These are phyloP conservation scores for Laguncularia racemosa DNA, from an alignment of 345 rosid genomes.

Conservation along the genomic window DNA sequence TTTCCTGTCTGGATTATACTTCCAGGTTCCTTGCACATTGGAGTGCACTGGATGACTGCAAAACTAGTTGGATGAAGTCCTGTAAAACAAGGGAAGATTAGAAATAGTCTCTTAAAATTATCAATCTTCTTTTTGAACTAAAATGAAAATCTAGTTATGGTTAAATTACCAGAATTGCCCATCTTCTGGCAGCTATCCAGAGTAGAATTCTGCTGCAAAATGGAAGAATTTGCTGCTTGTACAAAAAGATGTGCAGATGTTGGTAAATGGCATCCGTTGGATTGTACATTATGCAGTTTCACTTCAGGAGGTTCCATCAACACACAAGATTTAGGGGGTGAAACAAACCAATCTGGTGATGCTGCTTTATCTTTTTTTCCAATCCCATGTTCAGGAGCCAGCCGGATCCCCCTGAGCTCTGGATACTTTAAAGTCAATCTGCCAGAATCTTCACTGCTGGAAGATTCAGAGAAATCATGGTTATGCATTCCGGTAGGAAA, in stretches of 20 bases:
- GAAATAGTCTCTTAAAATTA: background rate
- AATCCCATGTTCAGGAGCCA: conserved; percentile 27
- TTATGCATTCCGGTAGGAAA: conserved; percentile 36
- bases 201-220: background rate
- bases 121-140: too few relatives aligned
- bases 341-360: conserved; percentile 75
- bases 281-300: conserved; percentile 16
- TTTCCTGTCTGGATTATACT: conserved; percentile 44
- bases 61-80: conserved; percentile 17
- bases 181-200: background rate
- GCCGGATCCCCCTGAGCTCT: conserved; percentile 59
- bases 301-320: conserved; percentile 57
- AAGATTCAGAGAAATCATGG: conserved; percentile 39
- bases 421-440: conserved; percentile 52
- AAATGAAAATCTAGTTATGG: too few relatives aligned
- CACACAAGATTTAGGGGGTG: conserved; percentile 85
- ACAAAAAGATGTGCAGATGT: background rate
- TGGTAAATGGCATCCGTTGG: conserved; percentile 14
- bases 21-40: conserved; percentile 45
- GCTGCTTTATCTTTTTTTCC: conserved; percentile 39
- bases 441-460: conserved; percentile 37
- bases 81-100: conserved; percentile 4
- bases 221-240: conserved; percentile 8
- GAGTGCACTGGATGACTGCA: conserved; percentile 46
- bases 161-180: background rate